phyloP scores from a whole-genome alignment of 23 red algal genomes.

The Gracilariopsis chorda region DNA sequence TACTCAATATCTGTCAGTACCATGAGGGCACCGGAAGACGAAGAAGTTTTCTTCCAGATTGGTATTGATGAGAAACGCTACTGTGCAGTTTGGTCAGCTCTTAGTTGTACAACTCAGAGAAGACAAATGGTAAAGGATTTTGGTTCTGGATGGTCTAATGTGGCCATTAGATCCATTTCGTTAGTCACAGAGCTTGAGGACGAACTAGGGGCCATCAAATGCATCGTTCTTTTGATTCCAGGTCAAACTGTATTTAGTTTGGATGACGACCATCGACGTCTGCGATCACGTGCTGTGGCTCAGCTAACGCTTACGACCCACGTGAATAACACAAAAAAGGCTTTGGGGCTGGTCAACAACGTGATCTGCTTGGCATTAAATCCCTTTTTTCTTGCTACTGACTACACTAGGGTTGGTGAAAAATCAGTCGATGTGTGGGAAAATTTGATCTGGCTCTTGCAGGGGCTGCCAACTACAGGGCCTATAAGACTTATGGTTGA shows the following conservation, averaged over 20 bases:
- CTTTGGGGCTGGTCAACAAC: neutral
- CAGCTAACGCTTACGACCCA: neutral
- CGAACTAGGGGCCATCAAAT: neutral
- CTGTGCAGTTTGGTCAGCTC: neutral
- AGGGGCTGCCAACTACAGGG: conserved; percentile 1
- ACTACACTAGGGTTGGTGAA: neutral
- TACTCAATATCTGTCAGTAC: neutral
- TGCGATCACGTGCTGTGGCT: neutral
- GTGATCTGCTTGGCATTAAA: neutral
- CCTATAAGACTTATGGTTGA: neutral
- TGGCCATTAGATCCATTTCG: neutral
- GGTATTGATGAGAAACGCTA: neutral
- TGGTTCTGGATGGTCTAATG: neutral
- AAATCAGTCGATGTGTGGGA: neutral
- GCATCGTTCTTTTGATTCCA: neutral
- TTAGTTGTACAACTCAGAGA: neutral
- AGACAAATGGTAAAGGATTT: neutral
- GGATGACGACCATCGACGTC: conserved; percentile 1
- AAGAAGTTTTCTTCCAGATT: neutral
- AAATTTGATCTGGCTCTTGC: neutral
- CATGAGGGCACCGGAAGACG: neutral
- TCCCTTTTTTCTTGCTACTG: neutral
- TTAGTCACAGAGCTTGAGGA: neutral
- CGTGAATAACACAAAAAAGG: conserved; percentile 8
- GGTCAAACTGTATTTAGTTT: neutral